A percentile compares a stretch with the other conserved stretches of the same genome.
phyloP scores from a whole-genome alignment of 371 early-diverging fungal species.

The Syncephalis fuscata region DNA sequence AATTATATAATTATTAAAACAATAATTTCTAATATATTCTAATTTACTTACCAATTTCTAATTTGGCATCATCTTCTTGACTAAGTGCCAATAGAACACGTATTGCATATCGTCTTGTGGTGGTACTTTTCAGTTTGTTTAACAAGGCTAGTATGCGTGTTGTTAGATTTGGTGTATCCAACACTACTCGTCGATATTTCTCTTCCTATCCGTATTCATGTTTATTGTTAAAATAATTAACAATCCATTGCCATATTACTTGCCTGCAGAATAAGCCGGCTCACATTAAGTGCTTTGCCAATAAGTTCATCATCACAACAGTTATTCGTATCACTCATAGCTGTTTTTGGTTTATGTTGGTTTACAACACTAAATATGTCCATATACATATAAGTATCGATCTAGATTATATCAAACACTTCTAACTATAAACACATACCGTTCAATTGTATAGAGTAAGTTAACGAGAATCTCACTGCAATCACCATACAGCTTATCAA shows the following conservation, averaged over 20 bases:
- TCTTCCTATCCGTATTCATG: too few relatives aligned
- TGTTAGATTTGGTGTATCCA: conserved; percentile 14
- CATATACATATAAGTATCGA: background rate
- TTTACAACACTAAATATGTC: conserved; percentile 1
- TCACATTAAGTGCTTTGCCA: conserved; percentile 11
- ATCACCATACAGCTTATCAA: conserved; percentile 16
- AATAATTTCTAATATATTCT: background rate
- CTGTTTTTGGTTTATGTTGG: background rate
- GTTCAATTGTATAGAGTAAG: conserved; percentile 7
- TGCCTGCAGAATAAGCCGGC: conserved; percentile 17
- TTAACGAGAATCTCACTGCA: conserved; percentile 14
- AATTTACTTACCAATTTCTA: conserved; percentile 14
- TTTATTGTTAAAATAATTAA: too few relatives aligned
- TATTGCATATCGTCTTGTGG: conserved; percentile 12
- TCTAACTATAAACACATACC: background rate
- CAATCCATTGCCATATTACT: too few relatives aligned
- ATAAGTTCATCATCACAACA: conserved; percentile 13
- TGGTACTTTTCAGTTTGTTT: conserved; percentile 11
- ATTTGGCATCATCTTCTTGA: conserved; percentile 19
- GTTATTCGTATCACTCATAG: background rate
- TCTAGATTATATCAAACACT: background rate
- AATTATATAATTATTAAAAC: background rate
- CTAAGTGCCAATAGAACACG: conserved; percentile 17
- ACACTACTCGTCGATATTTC: conserved; percentile 13
- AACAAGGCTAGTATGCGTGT: conserved; percentile 11